Percentiles rank a stretch among this genome's conserved stretches.
These are phyloP conservation scores for Phragmites australis DNA, from an alignment of 176 grass and related monocot genomes.

Conservation along the genomic window DNA sequence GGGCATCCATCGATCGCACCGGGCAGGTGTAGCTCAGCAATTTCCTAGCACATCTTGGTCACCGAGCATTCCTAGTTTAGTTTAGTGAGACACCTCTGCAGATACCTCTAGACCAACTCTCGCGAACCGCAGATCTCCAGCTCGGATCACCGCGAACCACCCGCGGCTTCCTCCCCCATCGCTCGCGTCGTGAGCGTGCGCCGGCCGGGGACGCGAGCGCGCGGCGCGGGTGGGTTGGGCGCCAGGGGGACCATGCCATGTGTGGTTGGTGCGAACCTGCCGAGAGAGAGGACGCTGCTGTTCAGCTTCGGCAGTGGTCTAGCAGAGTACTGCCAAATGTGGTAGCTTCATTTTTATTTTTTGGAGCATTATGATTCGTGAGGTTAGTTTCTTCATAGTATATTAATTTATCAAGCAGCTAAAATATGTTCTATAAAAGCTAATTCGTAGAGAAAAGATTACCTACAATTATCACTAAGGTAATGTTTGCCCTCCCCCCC, in stretches of 20 bases:
- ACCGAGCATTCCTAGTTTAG: not conserved
- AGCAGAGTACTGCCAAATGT: no score
- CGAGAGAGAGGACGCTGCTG: not conserved
- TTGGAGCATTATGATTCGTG: no score
- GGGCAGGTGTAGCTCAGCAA: constrained; percentile 1
- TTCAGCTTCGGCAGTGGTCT: not conserved
- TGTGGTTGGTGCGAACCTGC: not conserved
- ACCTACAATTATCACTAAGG: no score
- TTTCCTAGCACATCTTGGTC: not conserved
- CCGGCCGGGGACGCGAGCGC: not conserved
- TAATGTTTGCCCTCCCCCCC: no score
- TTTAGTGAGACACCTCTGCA: no score
- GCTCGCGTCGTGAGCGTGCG: not conserved
- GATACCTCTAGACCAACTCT: no score
- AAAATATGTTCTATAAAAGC: no score
- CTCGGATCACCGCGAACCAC: not conserved
- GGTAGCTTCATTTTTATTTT: no score
- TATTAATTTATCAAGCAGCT: no score
- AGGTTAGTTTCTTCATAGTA: no score
- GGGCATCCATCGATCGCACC: not conserved
- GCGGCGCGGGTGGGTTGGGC: not conserved
- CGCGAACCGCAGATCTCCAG: no score
- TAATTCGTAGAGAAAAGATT: no score
- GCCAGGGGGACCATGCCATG: not conserved
- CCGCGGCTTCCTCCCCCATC: not conserved